Conservation (phyloP, 768 basidiomycete species). For the Holtermanniella nyarrowii region DNA sequence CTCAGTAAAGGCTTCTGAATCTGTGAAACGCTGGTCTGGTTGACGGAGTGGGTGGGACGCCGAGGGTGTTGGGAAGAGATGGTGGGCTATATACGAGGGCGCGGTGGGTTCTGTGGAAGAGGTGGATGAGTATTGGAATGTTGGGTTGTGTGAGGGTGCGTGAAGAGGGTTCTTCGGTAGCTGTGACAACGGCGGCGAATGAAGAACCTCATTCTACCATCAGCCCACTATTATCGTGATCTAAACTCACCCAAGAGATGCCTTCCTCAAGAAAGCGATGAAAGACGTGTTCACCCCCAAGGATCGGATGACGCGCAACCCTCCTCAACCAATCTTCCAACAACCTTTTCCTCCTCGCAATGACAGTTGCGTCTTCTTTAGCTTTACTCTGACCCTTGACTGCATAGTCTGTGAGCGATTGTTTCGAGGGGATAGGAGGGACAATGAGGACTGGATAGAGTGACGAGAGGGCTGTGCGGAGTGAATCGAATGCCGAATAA, state of each 20-base stretch:
- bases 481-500: constrained; percentile 94
- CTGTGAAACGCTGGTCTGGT: constrained; percentile 90
- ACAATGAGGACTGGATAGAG: constrained; percentile 94
- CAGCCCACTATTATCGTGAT: not conserved
- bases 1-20: constrained; percentile 89
- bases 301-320: constrained; percentile 77
- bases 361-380: constrained; percentile 87
- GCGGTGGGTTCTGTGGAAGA: constrained; percentile 47
- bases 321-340: constrained; percentile 91
- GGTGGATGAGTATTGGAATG: constrained; percentile 41
- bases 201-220: constrained; percentile 72
- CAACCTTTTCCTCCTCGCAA: constrained; percentile 84
- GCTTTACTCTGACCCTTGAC: constrained; percentile 74
- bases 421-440: constrained; percentile 95
- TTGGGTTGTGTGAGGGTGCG: constrained; percentile 89
- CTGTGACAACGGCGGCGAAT: constrained; percentile 79
- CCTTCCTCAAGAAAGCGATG: constrained; percentile 92
- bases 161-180: constrained; percentile 93
- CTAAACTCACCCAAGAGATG: constrained; percentile 63
- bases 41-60: constrained; percentile 76
- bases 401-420: constrained; percentile 90
- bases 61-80: constrained; percentile 70
- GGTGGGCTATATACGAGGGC: constrained; percentile 38
- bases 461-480: constrained; percentile 68
- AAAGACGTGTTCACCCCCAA: constrained; percentile 92